Evolutionary conservation across 2,329 filamentous ascomycete genomes (phyloP).

Genomic region (Aspergillus aculeatinus): DNA sequence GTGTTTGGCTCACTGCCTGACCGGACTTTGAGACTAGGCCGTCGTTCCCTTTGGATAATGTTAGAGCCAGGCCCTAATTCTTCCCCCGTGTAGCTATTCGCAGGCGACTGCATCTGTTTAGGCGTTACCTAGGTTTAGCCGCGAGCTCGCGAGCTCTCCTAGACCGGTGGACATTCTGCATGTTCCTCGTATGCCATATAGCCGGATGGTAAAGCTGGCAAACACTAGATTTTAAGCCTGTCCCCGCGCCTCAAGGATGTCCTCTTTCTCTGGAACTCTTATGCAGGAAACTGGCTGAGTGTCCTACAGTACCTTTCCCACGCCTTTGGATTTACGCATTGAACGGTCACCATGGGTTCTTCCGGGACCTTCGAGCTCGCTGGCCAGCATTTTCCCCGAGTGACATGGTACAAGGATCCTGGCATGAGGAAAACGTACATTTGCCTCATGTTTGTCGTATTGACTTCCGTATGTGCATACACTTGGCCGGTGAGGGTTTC

Average conservation of each 20-base stretch:
- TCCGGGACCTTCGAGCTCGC: conserved; percentile 20
- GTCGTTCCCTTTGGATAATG: neutral
- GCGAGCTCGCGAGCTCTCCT: neutral
- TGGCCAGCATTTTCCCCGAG: conserved; percentile 22
- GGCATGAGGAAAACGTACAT: conserved; percentile 27
- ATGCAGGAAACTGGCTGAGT: neutral
- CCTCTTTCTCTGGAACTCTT: neutral
- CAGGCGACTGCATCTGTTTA: neutral
- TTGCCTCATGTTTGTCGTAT: conserved; percentile 22
- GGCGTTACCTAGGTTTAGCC: neutral
- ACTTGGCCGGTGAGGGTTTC: neutral
- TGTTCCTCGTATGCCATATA: neutral
- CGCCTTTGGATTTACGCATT: neutral
- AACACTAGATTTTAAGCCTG: neutral
- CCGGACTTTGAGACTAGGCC: neutral
- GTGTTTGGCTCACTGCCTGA: neutral
- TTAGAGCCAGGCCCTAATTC: neutral
- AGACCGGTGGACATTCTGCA: neutral
- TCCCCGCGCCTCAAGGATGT: neutral
- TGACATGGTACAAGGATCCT: conserved; percentile 26
- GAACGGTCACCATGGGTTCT: conserved; percentile 12
- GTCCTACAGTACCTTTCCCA: neutral
- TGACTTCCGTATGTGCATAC: conserved; percentile 20
- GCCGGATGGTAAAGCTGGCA: neutral
- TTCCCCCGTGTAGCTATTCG: neutral